Evolutionary conservation across 306 rosid genomes (phyloP).

Genomic region (Argentina anserina): DNA sequence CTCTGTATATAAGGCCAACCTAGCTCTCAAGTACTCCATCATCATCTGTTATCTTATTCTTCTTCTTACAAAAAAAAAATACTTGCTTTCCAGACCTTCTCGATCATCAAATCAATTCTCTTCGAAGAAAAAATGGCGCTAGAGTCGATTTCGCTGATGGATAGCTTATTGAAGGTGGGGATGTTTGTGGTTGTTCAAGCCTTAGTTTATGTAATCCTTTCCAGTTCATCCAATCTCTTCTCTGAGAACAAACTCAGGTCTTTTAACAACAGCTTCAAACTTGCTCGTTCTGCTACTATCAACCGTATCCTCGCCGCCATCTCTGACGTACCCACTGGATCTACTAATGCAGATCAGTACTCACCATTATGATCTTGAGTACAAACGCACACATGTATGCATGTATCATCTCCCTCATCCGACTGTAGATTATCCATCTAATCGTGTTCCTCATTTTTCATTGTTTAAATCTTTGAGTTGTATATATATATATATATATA

Average conservation of each 20-base stretch:
- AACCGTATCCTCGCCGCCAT: constrained; percentile 15
- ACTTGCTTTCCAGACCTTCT: background rate
- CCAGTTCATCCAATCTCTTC: constrained; percentile 28
- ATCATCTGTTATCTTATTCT: background rate
- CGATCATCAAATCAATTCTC: background rate
- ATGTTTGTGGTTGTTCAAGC: constrained; percentile 29
- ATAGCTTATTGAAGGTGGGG: constrained; percentile 18
- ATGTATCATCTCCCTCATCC: background rate
- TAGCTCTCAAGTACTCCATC: background rate
- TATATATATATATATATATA: no score
- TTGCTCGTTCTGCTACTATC: constrained; percentile 17
- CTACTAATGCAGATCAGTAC: background rate
- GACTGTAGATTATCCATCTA: background rate
- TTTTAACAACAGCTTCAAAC: constrained; percentile 20
- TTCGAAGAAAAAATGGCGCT: background rate
- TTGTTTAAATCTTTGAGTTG: no score
- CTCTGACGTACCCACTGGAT: constrained; percentile 13
- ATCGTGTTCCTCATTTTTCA: background rate
- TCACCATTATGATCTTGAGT: background rate
- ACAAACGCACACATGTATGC: background rate
- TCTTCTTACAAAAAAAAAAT: background rate
- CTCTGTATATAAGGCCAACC: background rate
- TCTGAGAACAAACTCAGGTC: constrained; percentile 21
- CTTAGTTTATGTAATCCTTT: constrained; percentile 25
- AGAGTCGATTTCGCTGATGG: constrained; percentile 1